Base-by-base conservation (phyloP, 2,329 filamentous ascomycete species). In the Chaetomiaceae sp. region DNA sequence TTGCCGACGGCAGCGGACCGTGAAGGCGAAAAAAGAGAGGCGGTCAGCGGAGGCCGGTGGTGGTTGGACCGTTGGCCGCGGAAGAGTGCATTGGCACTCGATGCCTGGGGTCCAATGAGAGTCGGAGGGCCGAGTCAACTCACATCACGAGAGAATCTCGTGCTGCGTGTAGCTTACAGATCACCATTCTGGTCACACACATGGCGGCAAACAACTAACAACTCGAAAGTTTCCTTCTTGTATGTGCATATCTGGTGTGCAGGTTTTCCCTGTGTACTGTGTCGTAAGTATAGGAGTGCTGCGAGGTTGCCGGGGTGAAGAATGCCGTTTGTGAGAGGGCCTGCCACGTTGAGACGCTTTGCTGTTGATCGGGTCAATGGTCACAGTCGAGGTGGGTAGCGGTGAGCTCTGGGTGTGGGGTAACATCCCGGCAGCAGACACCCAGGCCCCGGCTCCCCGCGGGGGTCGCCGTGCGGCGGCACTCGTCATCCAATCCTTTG, bases 81-180 rank as follows among this genome's bases (percentile, higher is more conserved):
- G 47, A 36, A 46, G 16, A n/a, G 42, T 51, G 51, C 51, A 47
- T 32, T 33, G 30, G 16, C 5, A 27, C 29, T 18, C 33, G 36
- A 13, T 16, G 32, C 6, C 16, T 13, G n/a, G n/a, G 41, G 13
- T 42, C 53, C 50, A 54, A 58, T 57, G 27, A 34, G n/a, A n/a
- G n/a, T n/a, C 37, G 21, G 16, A 20, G 16, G 13, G 10, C 13
- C 21, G n/a, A 23, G 18, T 20, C 23, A 46, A 53, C 11, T 42
- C 40, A 52, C 45, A 55, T 60, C 53, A 60, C 51, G 56, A 57
- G 59, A 57, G 45, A 13, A 23, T 52, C 30, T 50, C 25, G 30
- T 54, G 53, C 45, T 53, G 58, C 52, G 46, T 29, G 52, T 57
- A 54, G 51, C 53, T 54, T 38, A 40, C 29, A 42, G 18, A 38